phyloP scores from a whole-genome alignment of 2,329 filamentous ascomycete genomes.

The Monilinia fructigena region DNA sequence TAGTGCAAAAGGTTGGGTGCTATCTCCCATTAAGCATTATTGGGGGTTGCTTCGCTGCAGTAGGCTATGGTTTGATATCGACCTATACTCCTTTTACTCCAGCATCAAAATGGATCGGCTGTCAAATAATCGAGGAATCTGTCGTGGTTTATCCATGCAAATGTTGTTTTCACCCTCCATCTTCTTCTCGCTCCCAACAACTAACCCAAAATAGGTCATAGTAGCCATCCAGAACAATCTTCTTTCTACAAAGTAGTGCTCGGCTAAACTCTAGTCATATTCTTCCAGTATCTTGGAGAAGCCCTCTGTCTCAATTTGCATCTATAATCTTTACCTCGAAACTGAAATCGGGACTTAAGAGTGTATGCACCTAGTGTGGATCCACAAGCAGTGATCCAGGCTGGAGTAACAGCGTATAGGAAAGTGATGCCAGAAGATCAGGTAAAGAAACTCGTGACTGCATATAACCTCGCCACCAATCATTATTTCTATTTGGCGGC shows the following conservation, averaged over 20 bases:
- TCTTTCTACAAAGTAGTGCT: not conserved
- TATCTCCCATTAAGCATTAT: slow-evolving; percentile 36
- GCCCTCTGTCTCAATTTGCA: slow-evolving; percentile 35
- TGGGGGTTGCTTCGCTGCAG: slow-evolving; percentile 37
- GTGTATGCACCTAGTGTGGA: slow-evolving; percentile 41
- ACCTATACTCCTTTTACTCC: slow-evolving; percentile 33
- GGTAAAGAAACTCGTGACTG: slow-evolving; percentile 43
- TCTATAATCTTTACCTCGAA: slow-evolving; percentile 38
- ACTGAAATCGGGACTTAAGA: slow-evolving; percentile 37
- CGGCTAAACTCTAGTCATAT: not conserved
- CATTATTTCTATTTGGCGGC: not conserved
- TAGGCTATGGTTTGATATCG: slow-evolving; percentile 41
- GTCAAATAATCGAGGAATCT: slow-evolving; percentile 32
- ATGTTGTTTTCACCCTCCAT: slow-evolving; percentile 25
- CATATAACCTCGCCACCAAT: slow-evolving; percentile 42
- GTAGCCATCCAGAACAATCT: slow-evolving; percentile 4
- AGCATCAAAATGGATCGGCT: slow-evolving; percentile 31
- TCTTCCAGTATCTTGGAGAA: not conserved
- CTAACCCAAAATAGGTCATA: not conserved
- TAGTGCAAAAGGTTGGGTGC: slow-evolving; percentile 34
- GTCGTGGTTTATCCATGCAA: slow-evolving; percentile 31
- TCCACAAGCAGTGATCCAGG: slow-evolving; percentile 41
- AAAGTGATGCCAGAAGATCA: slow-evolving; percentile 38
- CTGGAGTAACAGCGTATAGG: slow-evolving; percentile 45
- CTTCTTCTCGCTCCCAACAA: not conserved